Conservation (phyloP, 164 flowering plant genomes). For the Protea cynaroides region DNA sequence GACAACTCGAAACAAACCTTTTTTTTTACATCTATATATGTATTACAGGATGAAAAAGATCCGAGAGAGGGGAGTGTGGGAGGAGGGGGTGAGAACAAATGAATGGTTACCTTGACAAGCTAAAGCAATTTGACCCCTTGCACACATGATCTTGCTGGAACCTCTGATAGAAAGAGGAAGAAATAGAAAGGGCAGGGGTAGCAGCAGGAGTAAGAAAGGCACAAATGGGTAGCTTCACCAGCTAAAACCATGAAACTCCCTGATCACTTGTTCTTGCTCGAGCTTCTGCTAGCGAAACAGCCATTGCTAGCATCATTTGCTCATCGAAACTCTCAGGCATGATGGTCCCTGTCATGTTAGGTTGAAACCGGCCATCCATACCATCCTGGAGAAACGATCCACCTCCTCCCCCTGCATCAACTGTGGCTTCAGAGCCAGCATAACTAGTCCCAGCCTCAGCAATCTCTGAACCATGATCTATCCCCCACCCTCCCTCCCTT, state of each 20-base stretch:
- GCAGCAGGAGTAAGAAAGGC: background rate
- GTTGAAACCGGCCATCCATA: slow-evolving; percentile 28
- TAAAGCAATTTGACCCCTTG: too few relatives aligned
- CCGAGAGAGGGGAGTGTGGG: too few relatives aligned
- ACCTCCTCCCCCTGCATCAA: slow-evolving; percentile 29
- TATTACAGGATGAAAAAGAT: background rate
- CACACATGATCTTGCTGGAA: too few relatives aligned
- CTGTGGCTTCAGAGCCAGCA: slow-evolving; percentile 42
- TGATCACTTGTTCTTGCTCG: slow-evolving; percentile 41
- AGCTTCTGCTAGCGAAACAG: slow-evolving; percentile 88
- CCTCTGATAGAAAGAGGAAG: background rate
- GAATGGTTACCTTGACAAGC: too few relatives aligned
- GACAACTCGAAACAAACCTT: too few relatives aligned
- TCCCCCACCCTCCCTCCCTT: slow-evolving; percentile 37
- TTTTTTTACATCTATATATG: background rate
- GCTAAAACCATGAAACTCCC: slow-evolving; percentile 65
- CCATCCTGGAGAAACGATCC: slow-evolving; percentile 24
- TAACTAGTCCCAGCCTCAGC: slow-evolving; percentile 74
- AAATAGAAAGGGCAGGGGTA: background rate
- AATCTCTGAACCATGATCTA: slow-evolving; percentile 43
- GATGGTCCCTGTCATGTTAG: slow-evolving; percentile 29
- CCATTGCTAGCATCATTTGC: slow-evolving; percentile 97
- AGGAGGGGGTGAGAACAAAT: too few relatives aligned
- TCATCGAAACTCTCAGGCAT: slow-evolving; percentile 90
- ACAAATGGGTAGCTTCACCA: background rate